Percentiles rank a stretch among this genome's conserved stretches.
Conservation (phyloP, 2,329 filamentous ascomycete species). For the Penicillium sumatraense region DNA sequence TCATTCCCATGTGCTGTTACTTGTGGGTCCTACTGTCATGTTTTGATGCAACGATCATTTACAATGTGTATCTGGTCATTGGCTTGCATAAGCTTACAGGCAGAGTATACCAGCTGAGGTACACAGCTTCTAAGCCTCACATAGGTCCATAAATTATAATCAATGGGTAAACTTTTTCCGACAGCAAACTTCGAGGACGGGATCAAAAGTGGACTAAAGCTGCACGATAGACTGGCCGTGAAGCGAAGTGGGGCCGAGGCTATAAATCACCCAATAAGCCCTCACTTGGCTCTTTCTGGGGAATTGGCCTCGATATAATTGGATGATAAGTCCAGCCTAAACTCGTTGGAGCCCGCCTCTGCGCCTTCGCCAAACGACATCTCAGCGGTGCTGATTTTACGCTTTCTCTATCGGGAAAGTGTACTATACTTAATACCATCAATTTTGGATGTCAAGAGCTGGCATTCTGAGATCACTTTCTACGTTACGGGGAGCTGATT, state of each 20-base stretch:
- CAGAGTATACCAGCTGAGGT: neutral
- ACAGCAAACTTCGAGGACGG: neutral
- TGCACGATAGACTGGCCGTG: neutral
- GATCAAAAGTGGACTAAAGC: neutral
- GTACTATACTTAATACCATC: neutral
- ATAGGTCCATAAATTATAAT: neutral
- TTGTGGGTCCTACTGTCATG: neutral
- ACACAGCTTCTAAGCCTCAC: neutral
- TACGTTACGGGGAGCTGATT: too few species aligned
- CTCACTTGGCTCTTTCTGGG: neutral
- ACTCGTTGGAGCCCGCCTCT: neutral
- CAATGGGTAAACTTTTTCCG: neutral
- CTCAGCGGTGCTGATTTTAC: neutral
- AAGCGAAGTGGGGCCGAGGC: neutral
- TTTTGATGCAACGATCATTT: neutral
- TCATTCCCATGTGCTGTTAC: neutral
- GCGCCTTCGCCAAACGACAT: neutral
- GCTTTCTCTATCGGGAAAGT: neutral
- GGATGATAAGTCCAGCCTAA: neutral
- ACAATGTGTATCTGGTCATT: neutral
- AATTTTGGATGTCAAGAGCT: too few species aligned
- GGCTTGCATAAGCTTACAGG: neutral
- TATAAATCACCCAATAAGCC: neutral
- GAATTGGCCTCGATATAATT: neutral
- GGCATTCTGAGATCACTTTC: too few species aligned